Evolutionary conservation across 768 basidiomycete genomes (phyloP).

Genomic region (Clathrus columnatus): DNA sequence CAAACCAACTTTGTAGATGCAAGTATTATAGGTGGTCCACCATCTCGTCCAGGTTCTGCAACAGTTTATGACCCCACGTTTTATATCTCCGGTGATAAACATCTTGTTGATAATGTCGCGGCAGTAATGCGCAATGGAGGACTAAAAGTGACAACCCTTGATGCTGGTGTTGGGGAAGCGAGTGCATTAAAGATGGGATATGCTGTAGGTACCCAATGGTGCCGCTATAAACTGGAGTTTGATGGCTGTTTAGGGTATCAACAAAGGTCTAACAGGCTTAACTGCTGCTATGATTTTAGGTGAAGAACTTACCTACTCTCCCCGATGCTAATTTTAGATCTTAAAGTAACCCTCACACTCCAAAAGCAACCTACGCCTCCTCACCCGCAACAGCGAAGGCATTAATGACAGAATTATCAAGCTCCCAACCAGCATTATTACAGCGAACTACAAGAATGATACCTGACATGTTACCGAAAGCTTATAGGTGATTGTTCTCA

Average conservation of each 20-base stretch:
- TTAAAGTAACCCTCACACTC: too few relatives aligned
- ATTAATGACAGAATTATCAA: conserved; percentile 38
- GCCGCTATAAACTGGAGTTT: conserved; percentile 2
- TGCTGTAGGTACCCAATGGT: conserved; percentile 32
- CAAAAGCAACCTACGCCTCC: conserved; percentile 41
- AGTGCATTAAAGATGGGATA: conserved; percentile 61
- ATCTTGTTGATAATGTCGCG: conserved; percentile 31
- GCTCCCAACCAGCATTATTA: conserved; percentile 39
- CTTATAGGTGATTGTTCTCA: conserved; percentile 38
- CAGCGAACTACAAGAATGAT: conserved; percentile 30
- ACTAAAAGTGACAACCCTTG: conserved; percentile 38
- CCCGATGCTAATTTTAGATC: not conserved
- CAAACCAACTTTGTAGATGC: conserved; percentile 44
- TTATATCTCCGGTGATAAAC: conserved; percentile 39
- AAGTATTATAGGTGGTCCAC: conserved; percentile 49
- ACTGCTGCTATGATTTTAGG: conserved; percentile 50
- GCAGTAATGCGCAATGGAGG: conserved; percentile 32
- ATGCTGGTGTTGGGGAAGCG: conserved; percentile 44
- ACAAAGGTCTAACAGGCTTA: conserved; percentile 45
- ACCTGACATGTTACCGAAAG: conserved; percentile 50
- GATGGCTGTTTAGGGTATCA: conserved; percentile 35
- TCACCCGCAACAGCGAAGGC: conserved; percentile 56
- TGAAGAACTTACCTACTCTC: conserved; percentile 18
- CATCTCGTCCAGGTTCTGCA: conserved; percentile 18
- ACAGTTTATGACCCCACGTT: conserved; percentile 43